Percentiles rank a stretch among this genome's conserved stretches.
Evolutionary conservation across 2,329 filamentous ascomycete genomes (phyloP).

Genomic region (Colletotrichum coccodes): DNA sequence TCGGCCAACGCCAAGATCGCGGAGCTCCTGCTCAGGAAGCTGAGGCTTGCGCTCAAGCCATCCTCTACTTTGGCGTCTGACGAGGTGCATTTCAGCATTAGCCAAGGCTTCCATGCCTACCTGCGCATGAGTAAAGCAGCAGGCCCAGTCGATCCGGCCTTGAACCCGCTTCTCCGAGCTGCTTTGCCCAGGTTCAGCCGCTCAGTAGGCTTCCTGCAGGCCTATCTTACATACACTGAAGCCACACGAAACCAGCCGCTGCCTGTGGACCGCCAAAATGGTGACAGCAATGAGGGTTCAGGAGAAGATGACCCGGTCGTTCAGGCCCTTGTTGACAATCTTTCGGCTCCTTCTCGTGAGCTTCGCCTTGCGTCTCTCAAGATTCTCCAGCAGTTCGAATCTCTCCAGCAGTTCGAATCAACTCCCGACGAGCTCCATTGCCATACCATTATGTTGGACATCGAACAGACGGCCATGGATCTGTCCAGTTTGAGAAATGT

Average conservation of each 20-base stretch:
- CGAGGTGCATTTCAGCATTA: conserved; percentile 78
- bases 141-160: conserved; percentile 65
- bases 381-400: conserved; percentile 72
- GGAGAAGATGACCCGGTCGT: conserved; percentile 67
- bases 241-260: conserved; percentile 37
- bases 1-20: conserved; percentile 74
- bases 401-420: conserved; percentile 67
- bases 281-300: conserved; percentile 55
- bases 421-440: conserved; percentile 60
- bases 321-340: conserved; percentile 74
- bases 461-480: conserved; percentile 82
- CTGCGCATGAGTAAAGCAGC: conserved; percentile 71
- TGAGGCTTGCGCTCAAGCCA: conserved; percentile 72
- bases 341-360: conserved; percentile 79
- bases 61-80: conserved; percentile 68
- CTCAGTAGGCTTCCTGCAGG: conserved; percentile 73
- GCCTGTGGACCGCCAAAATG: conserved; percentile 34
- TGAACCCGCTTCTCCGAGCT: conserved; percentile 74
- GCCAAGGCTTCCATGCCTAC: conserved; percentile 79
- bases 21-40: conserved; percentile 71
- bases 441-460: conserved; percentile 75
- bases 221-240: conserved; percentile 66
- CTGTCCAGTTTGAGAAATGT: conserved; percentile 81
- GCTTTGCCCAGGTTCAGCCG: conserved; percentile 74
- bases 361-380: conserved; percentile 79